phyloP scores from a whole-genome alignment of 1,139 yeast genomes.

The Blastobotrys raffinosifermentans region DNA sequence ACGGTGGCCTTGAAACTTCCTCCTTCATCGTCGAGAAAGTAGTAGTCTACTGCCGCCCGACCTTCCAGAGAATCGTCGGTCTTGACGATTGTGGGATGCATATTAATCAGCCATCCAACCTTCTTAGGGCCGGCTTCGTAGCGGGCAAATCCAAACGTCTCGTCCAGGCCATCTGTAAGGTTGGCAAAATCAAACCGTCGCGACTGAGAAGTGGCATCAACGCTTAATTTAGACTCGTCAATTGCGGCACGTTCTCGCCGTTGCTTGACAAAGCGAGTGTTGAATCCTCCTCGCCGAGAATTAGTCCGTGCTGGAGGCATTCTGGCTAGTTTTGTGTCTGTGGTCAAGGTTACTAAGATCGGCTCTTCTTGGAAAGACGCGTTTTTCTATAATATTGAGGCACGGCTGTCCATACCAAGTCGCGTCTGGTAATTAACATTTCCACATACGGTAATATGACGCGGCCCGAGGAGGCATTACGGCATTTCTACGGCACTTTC shows the following conservation, averaged over 20 bases:
- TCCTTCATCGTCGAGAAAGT: constrained; percentile 95
- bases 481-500: no score
- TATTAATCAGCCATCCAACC: constrained; percentile 83
- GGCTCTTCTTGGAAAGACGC: no score
- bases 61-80: constrained; percentile 54
- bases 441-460: no score
- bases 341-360: no score
- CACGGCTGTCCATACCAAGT: no score
- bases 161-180: constrained; percentile 42
- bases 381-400: no score
- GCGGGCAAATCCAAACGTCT: constrained; percentile 79
- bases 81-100: constrained; percentile 55
- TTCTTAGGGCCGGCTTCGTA: constrained; percentile 67
- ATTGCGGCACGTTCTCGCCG: constrained; percentile 13
- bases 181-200: constrained; percentile 24
- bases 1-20: constrained; percentile 87
- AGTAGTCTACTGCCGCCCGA: constrained; percentile 85
- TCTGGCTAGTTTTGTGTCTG: no score
- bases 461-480: no score
- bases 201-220: constrained; percentile 31
- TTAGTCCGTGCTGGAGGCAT: no score
- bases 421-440: no score
- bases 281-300: constrained; percentile 7
- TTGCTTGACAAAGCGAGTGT: constrained; percentile 14
- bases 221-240: constrained; percentile 13